Percentiles rank a stretch among this genome's conserved stretches.
These are phyloP conservation scores for Trichoderma polysporum DNA, from an alignment of 2,329 filamentous ascomycete genomes.

Conservation along the genomic window DNA sequence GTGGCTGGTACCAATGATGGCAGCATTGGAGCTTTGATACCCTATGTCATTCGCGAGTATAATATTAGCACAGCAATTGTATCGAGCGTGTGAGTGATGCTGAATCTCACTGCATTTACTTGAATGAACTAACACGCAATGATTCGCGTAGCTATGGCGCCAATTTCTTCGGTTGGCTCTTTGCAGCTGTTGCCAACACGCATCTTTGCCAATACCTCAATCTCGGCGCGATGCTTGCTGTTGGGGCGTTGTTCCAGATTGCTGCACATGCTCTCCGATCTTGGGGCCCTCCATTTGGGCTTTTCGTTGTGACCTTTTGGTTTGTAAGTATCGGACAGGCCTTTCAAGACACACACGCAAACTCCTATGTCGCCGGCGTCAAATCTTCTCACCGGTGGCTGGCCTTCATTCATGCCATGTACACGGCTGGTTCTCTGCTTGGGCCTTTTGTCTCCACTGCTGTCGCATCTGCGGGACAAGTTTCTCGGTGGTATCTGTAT, in stretches of 20 bases:
- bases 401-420: conserved; percentile 64
- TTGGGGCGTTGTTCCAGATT: conserved; percentile 57
- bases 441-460: conserved; percentile 55
- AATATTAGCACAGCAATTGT: conserved; percentile 51
- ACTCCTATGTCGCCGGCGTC: conserved; percentile 57
- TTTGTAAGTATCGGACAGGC: conserved; percentile 59
- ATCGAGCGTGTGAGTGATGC: conserved; percentile 44
- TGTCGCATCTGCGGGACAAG: conserved; percentile 42
- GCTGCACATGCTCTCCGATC: conserved; percentile 53
- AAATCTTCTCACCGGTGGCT: conserved; percentile 57
- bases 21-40: conserved; percentile 61
- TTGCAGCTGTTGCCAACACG: conserved; percentile 57
- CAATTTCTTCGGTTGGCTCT: conserved; percentile 60
- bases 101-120: no score
- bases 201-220: conserved; percentile 52
- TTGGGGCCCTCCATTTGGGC: conserved; percentile 56
- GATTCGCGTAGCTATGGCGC: conserved; percentile 46
- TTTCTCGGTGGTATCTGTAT: conserved; percentile 53
- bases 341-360: conserved; percentile 63
- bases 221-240: conserved; percentile 55
- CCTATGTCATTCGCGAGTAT: conserved; percentile 60
- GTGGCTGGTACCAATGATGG: conserved; percentile 66
- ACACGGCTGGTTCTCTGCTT: conserved; percentile 55
- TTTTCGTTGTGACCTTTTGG: conserved; percentile 59
- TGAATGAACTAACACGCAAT: neutral